Evolutionary conservation across 2,329 filamentous ascomycete species (phyloP).

Genomic region (Zymoseptoria brevis): DNA sequence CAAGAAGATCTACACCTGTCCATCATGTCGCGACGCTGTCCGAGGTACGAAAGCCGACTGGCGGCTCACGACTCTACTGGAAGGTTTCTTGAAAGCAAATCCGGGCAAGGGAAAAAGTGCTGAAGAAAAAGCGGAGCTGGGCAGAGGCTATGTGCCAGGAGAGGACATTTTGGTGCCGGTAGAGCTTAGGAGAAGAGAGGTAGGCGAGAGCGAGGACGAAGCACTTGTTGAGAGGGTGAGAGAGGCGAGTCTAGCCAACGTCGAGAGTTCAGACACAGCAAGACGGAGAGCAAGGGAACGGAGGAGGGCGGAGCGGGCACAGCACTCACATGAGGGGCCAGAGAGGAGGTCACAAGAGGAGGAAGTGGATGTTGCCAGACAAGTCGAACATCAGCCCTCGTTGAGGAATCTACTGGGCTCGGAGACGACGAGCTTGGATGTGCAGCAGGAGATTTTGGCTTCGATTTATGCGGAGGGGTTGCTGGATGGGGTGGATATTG

Average conservation of each 20-base stretch:
- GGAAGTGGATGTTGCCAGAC: constrained; percentile 4
- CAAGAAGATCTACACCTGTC: constrained; percentile 68
- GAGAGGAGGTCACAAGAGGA: constrained; percentile 16
- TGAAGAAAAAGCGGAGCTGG: constrained; percentile 69
- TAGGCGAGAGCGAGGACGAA: constrained; percentile 49
- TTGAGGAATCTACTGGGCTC: constrained; percentile 74
- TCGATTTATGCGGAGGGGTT: constrained; percentile 85
- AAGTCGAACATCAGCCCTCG: constrained; percentile 82
- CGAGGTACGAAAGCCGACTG: constrained; percentile 85
- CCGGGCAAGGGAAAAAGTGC: constrained; percentile 63
- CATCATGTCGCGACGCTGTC: constrained; percentile 80
- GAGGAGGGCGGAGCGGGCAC: constrained; percentile 10
- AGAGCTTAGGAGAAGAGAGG: constrained; percentile 46
- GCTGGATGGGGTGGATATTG: constrained; percentile 78
- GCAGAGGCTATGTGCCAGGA: constrained; percentile 67
- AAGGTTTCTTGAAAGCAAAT: constrained; percentile 76
- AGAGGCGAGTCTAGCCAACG: constrained; percentile 64
- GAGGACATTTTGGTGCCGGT: constrained; percentile 68
- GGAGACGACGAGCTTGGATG: constrained; percentile 66
- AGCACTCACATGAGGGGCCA: constrained; percentile 4
- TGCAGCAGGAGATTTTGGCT: constrained; percentile 79
- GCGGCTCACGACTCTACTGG: constrained; percentile 77
- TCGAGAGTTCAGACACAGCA: constrained; percentile 30
- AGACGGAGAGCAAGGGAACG: constrained; percentile 14
- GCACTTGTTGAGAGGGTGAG: constrained; percentile 64